These are phyloP conservation scores for Phylloporus sp. DNA, from an alignment of 768 basidiomycete species.

Conservation along the genomic window DNA sequence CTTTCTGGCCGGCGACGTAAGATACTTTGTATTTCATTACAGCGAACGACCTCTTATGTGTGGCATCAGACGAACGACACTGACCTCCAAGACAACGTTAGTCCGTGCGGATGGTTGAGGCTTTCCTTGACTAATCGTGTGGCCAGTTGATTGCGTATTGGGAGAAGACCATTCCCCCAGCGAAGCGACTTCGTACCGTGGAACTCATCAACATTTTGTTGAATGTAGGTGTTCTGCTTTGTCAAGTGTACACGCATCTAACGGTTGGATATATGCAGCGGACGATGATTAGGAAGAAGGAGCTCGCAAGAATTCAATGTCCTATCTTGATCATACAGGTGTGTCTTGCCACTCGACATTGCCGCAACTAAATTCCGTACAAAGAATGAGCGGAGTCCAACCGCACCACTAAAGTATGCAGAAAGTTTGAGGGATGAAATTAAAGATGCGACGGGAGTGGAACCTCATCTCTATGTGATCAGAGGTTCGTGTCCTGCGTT, in stretches of 20 bases:
- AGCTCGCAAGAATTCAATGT: conserved; percentile 50
- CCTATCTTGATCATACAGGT: conserved; percentile 73
- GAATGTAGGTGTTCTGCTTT: conserved; percentile 43
- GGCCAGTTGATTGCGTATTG: conserved; percentile 63
- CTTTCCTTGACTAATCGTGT: conserved; percentile 7
- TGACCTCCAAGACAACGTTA: conserved; percentile 64
- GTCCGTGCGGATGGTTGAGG: conserved; percentile 17
- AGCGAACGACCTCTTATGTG: conserved; percentile 1
- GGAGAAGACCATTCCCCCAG: conserved; percentile 54
- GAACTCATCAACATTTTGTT: conserved; percentile 54
- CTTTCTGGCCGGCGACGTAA: conserved; percentile 55
- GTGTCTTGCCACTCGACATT: conserved; percentile 8
- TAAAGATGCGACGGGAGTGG: conserved; percentile 41
- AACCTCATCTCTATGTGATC: conserved; percentile 53
- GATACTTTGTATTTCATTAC: conserved; percentile 17
- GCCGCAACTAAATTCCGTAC: conserved; percentile 1
- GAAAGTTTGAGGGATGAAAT: conserved; percentile 50
- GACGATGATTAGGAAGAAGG: conserved; percentile 44
- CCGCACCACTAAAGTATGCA: conserved; percentile 53
- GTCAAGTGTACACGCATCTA: not conserved
- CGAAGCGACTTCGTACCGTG: conserved; percentile 45
- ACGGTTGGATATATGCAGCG: conserved; percentile 39
- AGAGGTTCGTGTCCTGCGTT: conserved; percentile 43
- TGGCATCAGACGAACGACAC: conserved; percentile 29
- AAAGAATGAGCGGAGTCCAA: conserved; percentile 59